Conservation (phyloP, 345 rosid genomes). For the Xanthoceras sorbifolium region DNA sequence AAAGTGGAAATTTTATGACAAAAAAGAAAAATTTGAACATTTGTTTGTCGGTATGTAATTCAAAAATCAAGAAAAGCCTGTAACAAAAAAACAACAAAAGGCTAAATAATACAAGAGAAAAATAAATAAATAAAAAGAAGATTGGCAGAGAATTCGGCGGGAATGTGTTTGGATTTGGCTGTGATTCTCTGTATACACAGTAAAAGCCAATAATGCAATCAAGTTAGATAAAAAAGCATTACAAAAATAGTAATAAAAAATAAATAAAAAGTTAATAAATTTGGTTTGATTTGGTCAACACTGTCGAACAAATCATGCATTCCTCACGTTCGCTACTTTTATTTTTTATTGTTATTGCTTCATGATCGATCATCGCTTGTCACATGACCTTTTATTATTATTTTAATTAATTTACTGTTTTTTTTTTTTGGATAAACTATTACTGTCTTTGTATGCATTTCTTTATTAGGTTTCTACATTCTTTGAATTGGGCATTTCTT, state of each 20-base stretch:
- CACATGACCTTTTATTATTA: constrained; percentile 28
- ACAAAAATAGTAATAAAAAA: background rate
- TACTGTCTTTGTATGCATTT: constrained; percentile 18
- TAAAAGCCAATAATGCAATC: background rate
- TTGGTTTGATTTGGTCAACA: constrained; percentile 26
- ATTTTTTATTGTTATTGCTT: constrained; percentile 23
- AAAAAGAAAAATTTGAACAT: background rate
- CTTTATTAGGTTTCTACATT: constrained; percentile 9
- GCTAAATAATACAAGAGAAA: background rate
- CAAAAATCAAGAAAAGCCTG: background rate
- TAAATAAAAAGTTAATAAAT: background rate
- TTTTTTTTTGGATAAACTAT: constrained; percentile 1
- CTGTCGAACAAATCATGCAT: constrained; percentile 33
- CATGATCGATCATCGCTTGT: constrained; percentile 38
- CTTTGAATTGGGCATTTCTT: background rate
- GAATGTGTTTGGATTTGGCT: constrained; percentile 19
- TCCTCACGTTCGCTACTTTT: constrained; percentile 40
- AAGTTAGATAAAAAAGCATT: background rate
- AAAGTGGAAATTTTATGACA: background rate
- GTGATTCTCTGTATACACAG: constrained; percentile 19
- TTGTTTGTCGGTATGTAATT: background rate
- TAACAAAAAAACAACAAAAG: constrained; percentile 19
- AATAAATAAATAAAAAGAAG: background rate
- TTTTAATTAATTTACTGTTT: background rate
- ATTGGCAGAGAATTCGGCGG: constrained; percentile 35